Evolutionary conservation across 2,329 filamentous ascomycete species (phyloP).

Genomic region (Dothidotthia symphoricarpi): DNA sequence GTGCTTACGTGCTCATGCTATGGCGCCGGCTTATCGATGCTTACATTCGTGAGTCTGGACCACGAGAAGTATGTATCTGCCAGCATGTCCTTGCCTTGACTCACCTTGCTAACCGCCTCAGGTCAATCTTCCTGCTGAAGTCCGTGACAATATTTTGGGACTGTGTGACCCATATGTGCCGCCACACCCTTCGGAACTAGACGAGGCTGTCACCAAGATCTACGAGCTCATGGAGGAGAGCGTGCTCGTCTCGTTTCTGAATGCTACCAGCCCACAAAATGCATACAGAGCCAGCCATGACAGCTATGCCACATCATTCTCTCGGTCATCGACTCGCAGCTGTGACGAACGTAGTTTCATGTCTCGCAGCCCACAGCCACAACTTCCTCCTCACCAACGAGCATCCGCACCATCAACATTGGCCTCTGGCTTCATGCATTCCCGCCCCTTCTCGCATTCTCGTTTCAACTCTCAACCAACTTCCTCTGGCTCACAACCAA

Average conservation of each 20-base stretch:
- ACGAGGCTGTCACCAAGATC: slow-evolving; percentile 81
- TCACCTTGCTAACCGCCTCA: slow-evolving; percentile 22
- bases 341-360: slow-evolving; percentile 43
- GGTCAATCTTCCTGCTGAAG: slow-evolving; percentile 76
- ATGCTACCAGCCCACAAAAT: slow-evolving; percentile 57
- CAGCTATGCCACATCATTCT: slow-evolving; percentile 41
- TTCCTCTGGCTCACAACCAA: slow-evolving; percentile 29
- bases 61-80: slow-evolving; percentile 32
- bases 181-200: slow-evolving; percentile 70
- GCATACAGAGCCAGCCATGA: slow-evolving; percentile 46
- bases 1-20: slow-evolving; percentile 70
- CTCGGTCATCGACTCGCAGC: slow-evolving; percentile 41
- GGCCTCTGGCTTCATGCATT: slow-evolving; percentile 39
- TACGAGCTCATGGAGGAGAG: slow-evolving; percentile 98
- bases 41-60: slow-evolving; percentile 63
- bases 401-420: slow-evolving; percentile 43
- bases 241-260: slow-evolving; percentile 86
- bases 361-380: slow-evolving; percentile 30
- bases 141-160: slow-evolving; percentile 75
- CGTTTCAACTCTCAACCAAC: slow-evolving; percentile 41
- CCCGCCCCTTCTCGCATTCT: slow-evolving; percentile 37
- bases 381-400: slow-evolving; percentile 35
- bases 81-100: background rate
- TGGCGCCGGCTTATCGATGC: slow-evolving; percentile 88
- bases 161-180: slow-evolving; percentile 62